Conservation (phyloP, 768 basidiomycete species). For the Boletus bicolor region DNA sequence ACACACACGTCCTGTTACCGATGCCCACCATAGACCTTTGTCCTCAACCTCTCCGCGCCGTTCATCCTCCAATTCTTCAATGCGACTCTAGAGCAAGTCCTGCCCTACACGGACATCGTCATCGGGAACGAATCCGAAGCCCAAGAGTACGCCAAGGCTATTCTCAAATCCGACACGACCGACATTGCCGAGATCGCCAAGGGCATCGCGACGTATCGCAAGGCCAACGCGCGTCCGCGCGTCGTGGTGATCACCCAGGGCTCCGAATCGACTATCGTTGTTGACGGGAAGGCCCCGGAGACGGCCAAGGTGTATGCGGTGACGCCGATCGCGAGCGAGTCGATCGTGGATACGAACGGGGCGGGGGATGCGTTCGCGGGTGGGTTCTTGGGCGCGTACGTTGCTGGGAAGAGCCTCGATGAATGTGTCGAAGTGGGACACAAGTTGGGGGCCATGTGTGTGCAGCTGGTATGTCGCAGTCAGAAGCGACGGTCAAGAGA, state of each 20-base stretch:
- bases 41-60: constrained; percentile 92
- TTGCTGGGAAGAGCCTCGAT: constrained; percentile 72
- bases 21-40: constrained; percentile 61
- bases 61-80: constrained; percentile 96
- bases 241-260: constrained; percentile 92
- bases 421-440: constrained; percentile 85
- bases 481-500: not conserved
- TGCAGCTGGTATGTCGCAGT: constrained; percentile 57
- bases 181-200: constrained; percentile 68
- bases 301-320: constrained; percentile 58
- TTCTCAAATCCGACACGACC: constrained; percentile 62
- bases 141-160: constrained; percentile 74
- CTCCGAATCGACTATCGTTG: constrained; percentile 71
- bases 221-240: constrained; percentile 77
- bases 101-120: constrained; percentile 84
- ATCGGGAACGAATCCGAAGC: constrained; percentile 98
- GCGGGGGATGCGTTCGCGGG: constrained; percentile 98
- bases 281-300: constrained; percentile 53
- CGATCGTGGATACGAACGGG: constrained; percentile 96
- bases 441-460: constrained; percentile 80
- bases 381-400: constrained; percentile 86
- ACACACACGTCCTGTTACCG: not conserved
- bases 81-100: constrained; percentile 71
- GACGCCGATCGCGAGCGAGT: constrained; percentile 47
- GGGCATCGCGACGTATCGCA: constrained; percentile 70